Evolutionary conservation across 148 eudicot species (phyloP).

Genomic region (Cornus suecica): DNA sequence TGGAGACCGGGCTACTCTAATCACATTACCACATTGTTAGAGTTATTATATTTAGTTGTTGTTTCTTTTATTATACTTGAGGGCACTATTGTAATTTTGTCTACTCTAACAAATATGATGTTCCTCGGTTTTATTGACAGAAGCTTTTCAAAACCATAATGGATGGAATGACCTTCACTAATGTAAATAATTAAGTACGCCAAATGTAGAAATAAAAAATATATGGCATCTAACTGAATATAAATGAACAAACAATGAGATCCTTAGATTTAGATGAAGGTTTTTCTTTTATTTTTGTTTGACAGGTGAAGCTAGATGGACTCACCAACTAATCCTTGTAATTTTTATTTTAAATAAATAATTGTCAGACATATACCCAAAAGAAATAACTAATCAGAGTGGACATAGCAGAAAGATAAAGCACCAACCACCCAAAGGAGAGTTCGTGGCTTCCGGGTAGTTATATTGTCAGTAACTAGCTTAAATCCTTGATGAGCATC

Average conservation of each 20-base stretch:
- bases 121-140: too few relatives aligned
- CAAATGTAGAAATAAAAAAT: not conserved
- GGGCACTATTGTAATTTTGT: too few relatives aligned
- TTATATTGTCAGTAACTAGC: slow-evolving; percentile 91
- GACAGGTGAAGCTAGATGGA: not conserved
- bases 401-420: not conserved
- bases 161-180: not conserved
- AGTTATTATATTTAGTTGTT: too few relatives aligned
- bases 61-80: too few relatives aligned
- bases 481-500: slow-evolving; percentile 99
- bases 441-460: slow-evolving; percentile 88
- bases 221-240: not conserved
- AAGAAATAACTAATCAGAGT: not conserved
- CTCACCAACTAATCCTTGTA: not conserved
- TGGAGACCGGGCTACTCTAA: too few relatives aligned
- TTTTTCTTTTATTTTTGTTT: too few relatives aligned
- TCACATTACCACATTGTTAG: too few relatives aligned
- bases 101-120: too few relatives aligned
- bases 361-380: not conserved
- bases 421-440: slow-evolving; percentile 98
- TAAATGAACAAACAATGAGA: not conserved
- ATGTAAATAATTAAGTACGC: not conserved
- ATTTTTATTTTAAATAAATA: not conserved
- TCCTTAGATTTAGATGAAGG: not conserved
- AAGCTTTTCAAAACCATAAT: not conserved